Evolutionary conservation across 257 asterid species (phyloP).

Genomic region (Solanum sitiens): DNA sequence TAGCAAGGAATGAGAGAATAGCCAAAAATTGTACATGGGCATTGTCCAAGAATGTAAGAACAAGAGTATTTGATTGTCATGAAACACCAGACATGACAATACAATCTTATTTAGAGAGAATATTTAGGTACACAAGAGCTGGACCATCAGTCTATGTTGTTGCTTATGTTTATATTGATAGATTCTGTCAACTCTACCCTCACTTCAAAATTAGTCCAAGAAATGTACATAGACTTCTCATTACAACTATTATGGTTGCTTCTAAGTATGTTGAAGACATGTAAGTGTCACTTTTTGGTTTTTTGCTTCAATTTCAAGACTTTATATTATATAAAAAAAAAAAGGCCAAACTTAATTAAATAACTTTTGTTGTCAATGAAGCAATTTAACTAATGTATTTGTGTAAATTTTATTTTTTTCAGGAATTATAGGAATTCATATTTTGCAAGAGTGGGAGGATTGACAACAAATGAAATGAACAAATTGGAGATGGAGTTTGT

Average conservation of each 20-base stretch:
- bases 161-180: conserved; percentile 76
- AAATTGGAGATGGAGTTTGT: conserved; percentile 55
- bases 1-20: conserved; percentile 64
- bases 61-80: conserved; percentile 53
- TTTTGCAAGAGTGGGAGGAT: conserved; percentile 89
- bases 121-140: conserved; percentile 73
- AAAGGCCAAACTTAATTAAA: background rate
- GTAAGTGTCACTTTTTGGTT: conserved; percentile 31
- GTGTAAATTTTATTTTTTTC: background rate
- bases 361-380: background rate
- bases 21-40: conserved; percentile 27
- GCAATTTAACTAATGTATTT: background rate
- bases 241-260: conserved; percentile 82
- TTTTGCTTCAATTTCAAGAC: background rate
- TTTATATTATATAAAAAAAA: background rate
- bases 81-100: conserved; percentile 79
- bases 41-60: conserved; percentile 8
- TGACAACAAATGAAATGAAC: conserved; percentile 53
- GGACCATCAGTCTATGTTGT: conserved; percentile 88
- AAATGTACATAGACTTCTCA: conserved; percentile 76
- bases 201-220: conserved; percentile 57
- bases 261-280: conserved; percentile 91
- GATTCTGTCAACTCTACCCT: conserved; percentile 60
- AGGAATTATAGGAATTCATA: conserved; percentile 93
- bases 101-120: conserved; percentile 75